Conservation (phyloP, 1,284 basidiomycete genomes). For the Athelia sp. region DNA sequence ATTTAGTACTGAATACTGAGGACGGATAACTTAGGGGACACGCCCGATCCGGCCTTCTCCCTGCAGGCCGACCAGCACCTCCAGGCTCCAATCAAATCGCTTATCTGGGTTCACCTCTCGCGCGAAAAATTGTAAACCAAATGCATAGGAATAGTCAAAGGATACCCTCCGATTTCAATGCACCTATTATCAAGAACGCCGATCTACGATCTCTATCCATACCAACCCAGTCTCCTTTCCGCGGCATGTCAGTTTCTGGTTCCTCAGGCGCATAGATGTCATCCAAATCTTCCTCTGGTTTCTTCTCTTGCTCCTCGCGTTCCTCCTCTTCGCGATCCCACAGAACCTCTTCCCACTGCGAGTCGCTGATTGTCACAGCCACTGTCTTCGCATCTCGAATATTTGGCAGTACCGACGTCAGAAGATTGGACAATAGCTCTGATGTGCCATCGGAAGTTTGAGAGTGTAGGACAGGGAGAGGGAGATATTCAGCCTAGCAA, state of each 20-base stretch:
- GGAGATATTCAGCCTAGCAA: slow-evolving; percentile 69
- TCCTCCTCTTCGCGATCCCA: slow-evolving; percentile 68
- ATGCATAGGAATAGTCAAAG: slow-evolving; percentile 29
- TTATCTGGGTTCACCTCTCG: no score
- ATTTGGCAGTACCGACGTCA: slow-evolving; percentile 68
- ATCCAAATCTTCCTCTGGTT: slow-evolving; percentile 23
- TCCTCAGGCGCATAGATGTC: slow-evolving; percentile 52
- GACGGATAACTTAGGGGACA: no score
- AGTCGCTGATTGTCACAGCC: slow-evolving; percentile 68
- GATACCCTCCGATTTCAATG: slow-evolving; percentile 64
- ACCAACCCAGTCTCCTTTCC: slow-evolving; percentile 66
- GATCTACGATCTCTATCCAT: slow-evolving; percentile 71
- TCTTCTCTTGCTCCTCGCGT: slow-evolving; percentile 20
- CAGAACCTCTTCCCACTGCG: slow-evolving; percentile 73
- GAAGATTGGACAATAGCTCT: slow-evolving; percentile 64
- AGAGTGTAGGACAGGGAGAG: slow-evolving; percentile 58
- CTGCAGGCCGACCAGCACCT: no score
- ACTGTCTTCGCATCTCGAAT: slow-evolving; percentile 63
- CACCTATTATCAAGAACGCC: slow-evolving; percentile 72
- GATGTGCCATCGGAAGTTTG: slow-evolving; percentile 58
- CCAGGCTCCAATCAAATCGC: no score
- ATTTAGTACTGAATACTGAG: neutral
- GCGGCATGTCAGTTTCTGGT: slow-evolving; percentile 40
- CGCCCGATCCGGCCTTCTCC: no score
- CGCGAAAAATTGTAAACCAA: no score